phyloP scores from a whole-genome alignment of 1,284 basidiomycete genomes.

The Pisolithus thermaeus region DNA sequence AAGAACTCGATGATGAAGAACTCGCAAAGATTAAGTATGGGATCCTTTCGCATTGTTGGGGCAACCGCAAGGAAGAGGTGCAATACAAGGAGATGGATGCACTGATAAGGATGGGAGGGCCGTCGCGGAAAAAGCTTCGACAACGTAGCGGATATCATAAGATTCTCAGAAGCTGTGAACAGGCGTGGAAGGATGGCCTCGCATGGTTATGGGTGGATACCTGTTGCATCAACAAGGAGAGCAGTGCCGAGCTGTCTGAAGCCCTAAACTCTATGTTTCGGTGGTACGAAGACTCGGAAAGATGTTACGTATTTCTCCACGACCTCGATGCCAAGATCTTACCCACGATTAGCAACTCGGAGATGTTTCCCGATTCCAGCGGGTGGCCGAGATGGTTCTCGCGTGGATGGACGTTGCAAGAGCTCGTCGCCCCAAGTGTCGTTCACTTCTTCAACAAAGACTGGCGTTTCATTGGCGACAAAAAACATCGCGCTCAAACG shows the following conservation, averaged over 20 bases:
- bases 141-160: conserved; percentile 4
- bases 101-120: neutral
- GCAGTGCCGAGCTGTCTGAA: conserved; percentile 10
- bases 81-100: neutral
- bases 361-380: neutral
- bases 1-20: neutral
- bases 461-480: conserved; percentile 6
- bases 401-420: neutral
- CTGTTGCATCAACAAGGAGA: conserved; percentile 11
- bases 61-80: neutral
- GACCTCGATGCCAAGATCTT: neutral
- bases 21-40: neutral
- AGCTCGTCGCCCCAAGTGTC: neutral
- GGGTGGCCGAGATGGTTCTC: conserved; percentile 1
- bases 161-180: neutral
- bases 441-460: conserved; percentile 5
- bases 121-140: neutral
- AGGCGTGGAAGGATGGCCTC: conserved; percentile 2
- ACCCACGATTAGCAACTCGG: neutral
- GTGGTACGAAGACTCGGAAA: conserved; percentile 6
- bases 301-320: conserved; percentile 9
- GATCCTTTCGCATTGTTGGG: neutral
- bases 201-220: conserved; percentile 9
- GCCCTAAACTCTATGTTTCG: conserved; percentile 10
- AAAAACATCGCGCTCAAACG: neutral